Evolutionary conservation across 192 early-diverging fungal genomes (phyloP), one percentile per base, ranked within the genome.

Genomic region (Neocallimastix lanati): DNA sequence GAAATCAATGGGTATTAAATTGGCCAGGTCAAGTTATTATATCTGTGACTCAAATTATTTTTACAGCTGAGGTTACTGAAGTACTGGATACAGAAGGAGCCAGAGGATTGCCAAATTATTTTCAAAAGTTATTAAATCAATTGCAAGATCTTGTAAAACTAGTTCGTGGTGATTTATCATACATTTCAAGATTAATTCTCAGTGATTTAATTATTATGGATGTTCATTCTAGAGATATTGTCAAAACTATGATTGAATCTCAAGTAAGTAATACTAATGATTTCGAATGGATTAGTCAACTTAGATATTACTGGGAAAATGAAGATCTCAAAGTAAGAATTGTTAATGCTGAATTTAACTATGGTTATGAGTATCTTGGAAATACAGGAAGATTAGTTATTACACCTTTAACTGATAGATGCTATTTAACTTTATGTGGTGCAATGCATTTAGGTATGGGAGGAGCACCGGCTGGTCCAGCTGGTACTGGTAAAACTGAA

Each of bases 381-480:
- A 90, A 90, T 79, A 89, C 88, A 29, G 88, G 89, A 12, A 80
- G 89, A 13, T 82, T 90, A 15, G 89, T 90, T 18, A 90, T 90
- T 21, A 90, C 89, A 2, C 89, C 89, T 14, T 82, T 90, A 15
- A 90, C 89, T 14, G 89, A 90, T 82, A 76, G 89, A 30, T 90
- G 89, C 78, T 90, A 90, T 80, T 79, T 90, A 30, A 90, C 89
- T 0, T 79, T 90, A 15, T 83, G 86, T 28, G 89, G 89, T 37
- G 89, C 89, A 25, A 89, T 90, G 84, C 89, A 90, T 83, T 81
- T 90, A 29, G 88, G 86, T 28, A 90, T 90, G 89, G 89, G 89
- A 28, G 89, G 89, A 67, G 89, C 89, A 2, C 89, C 89, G 0
- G 89, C 89, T 4, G 89, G 89, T 21, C 88, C 86, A 25, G 89